Conservation (phyloP, 169 alveolate genomes). For the Theileria annulata region DNA sequence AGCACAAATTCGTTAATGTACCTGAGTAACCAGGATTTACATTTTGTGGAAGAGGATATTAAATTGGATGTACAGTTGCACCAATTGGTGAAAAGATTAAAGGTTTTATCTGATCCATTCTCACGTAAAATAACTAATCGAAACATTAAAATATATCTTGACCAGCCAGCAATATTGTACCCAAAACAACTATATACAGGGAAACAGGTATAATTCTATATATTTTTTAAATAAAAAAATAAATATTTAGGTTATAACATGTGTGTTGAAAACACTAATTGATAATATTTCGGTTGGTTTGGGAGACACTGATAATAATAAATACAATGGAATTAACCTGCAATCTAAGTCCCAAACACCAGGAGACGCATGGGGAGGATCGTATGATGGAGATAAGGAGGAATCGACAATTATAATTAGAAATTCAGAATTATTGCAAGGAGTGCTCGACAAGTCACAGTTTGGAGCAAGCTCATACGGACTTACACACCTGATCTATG, state of each 20-base stretch:
- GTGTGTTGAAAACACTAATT: slow-evolving; percentile 75
- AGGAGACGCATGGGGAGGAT: slow-evolving; percentile 88
- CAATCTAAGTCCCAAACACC: slow-evolving; percentile 81
- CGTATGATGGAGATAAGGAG: slow-evolving; percentile 75
- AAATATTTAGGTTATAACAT: slow-evolving; percentile 67
- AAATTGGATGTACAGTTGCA: slow-evolving; percentile 38
- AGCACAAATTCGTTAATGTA: slow-evolving; percentile 36
- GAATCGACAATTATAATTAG: slow-evolving; percentile 74
- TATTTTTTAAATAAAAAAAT: neutral
- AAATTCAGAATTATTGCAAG: slow-evolving; percentile 92
- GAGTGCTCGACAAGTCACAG: slow-evolving; percentile 95
- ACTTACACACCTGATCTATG: slow-evolving; percentile 92
- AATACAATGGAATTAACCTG: slow-evolving; percentile 75
- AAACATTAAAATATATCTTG: slow-evolving; percentile 51
- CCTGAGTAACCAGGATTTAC: slow-evolving; percentile 21
- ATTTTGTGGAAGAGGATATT: slow-evolving; percentile 21
- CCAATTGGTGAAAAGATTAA: slow-evolving; percentile 48
- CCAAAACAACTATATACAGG: slow-evolving; percentile 97
- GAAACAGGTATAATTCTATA: slow-evolving; percentile 78
- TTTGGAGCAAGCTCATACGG: slow-evolving; percentile 96
- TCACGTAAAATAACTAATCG: slow-evolving; percentile 34
- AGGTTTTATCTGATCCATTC: slow-evolving; percentile 51
- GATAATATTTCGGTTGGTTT: slow-evolving; percentile 75
- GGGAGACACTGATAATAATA: slow-evolving; percentile 48
- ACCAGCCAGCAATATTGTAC: slow-evolving; percentile 91